Evolutionary conservation across 805 yeast genomes (phyloP).

Genomic region (Teunomyces kruisii): DNA sequence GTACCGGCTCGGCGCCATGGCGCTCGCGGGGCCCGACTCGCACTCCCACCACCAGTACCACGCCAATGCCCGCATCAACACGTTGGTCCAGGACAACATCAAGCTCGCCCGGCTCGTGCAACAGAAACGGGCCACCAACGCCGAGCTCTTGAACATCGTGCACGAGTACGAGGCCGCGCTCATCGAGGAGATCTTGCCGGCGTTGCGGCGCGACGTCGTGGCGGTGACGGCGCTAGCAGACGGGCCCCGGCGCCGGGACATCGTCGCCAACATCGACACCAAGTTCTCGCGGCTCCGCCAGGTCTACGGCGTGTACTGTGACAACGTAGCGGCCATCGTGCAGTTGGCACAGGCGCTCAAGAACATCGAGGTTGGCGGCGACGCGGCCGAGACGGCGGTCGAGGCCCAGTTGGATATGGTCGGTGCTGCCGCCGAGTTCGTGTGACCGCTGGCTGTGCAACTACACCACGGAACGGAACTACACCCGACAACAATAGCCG

Average conservation of each 20-base stretch:
- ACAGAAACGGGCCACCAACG: conserved; percentile 20
- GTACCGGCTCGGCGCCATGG: conserved; percentile 22
- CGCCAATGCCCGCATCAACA: conserved; percentile 17
- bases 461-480: too few relatives aligned
- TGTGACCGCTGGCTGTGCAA: too few relatives aligned
- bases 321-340: conserved; percentile 8
- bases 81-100: conserved; percentile 28
- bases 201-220: conserved; percentile 21
- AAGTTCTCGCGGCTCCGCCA: conserved; percentile 6
- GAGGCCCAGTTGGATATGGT: not conserved
- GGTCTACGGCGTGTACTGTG: conserved; percentile 8
- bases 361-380: not conserved
- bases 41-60: conserved; percentile 7
- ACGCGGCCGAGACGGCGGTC: not conserved
- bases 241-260: not conserved
- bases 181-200: conserved; percentile 26
- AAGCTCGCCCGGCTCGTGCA: conserved; percentile 21
- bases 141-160: conserved; percentile 20
- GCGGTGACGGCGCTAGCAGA: not conserved
- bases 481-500: too few relatives aligned
- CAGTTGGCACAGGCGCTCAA: conserved; percentile 3
- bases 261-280: conserved; percentile 2
- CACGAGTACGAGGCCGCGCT: conserved; percentile 32
- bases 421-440: not conserved
- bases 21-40: too few relatives aligned